Conservation (phyloP, 768 basidiomycete species). For the Termitomyces sp. region DNA sequence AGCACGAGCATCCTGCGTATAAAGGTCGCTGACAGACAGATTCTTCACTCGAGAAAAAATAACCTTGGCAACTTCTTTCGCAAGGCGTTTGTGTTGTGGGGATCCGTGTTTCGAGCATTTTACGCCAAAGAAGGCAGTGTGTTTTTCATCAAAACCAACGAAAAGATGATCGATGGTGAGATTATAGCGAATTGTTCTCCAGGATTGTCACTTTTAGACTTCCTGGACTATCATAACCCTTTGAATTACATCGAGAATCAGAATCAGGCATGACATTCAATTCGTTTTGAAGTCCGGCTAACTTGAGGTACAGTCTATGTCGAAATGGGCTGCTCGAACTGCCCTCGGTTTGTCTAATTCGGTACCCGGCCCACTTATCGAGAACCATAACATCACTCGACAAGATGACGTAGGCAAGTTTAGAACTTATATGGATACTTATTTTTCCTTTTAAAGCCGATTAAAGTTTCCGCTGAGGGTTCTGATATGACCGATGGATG, state of each 20-base stretch:
- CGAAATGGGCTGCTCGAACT: conserved; percentile 63
- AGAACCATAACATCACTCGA: conserved; percentile 27
- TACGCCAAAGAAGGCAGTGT: conserved; percentile 55
- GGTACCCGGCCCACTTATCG: conserved; percentile 45
- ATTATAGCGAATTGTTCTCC: conserved; percentile 9
- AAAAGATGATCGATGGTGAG: conserved; percentile 22
- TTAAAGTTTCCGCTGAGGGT: conserved; percentile 20
- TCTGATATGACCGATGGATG: conserved; percentile 57
- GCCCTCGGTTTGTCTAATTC: conserved; percentile 62
- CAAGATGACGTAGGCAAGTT: conserved; percentile 46
- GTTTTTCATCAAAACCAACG: conserved; percentile 53
- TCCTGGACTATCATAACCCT: conserved; percentile 54
- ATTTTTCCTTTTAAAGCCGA: not conserved
- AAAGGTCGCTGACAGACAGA: conserved; percentile 29
- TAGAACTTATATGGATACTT: not conserved
- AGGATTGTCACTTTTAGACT: conserved; percentile 34
- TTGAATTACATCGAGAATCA: conserved; percentile 31
- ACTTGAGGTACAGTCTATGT: conserved; percentile 38
- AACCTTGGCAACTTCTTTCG: conserved; percentile 36
- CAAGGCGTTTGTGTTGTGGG: conserved; percentile 49
- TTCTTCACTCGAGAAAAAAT: conserved; percentile 24
- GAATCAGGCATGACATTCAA: conserved; percentile 39
- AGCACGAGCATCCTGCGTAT: conserved; percentile 54
- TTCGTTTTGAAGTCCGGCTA: not conserved
- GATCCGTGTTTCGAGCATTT: conserved; percentile 53